These are phyloP conservation scores for Spathaspora boniae DNA, from an alignment of 805 yeast genomes.

Conservation along the genomic window DNA sequence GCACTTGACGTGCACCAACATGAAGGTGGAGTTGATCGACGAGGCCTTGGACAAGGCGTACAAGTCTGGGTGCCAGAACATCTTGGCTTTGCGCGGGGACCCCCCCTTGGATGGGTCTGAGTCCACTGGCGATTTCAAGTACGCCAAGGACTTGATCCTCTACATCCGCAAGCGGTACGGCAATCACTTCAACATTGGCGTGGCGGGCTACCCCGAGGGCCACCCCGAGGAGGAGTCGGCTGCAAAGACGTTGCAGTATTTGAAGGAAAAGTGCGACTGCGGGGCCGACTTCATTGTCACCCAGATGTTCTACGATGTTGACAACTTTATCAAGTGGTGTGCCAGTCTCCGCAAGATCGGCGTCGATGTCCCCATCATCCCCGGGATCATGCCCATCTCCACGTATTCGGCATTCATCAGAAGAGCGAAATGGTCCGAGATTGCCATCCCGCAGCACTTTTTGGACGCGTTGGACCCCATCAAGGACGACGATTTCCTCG, in stretches of 20 bases:
- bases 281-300: conserved; percentile 95
- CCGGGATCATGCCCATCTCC: conserved; percentile 99
- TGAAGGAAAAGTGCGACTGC: conserved; percentile 86
- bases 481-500: conserved; percentile 85
- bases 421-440: conserved; percentile 92
- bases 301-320: conserved; percentile 95
- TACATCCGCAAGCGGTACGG: conserved; percentile 79
- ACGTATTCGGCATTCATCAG: conserved; percentile 89
- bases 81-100: conserved; percentile 92
- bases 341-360: conserved; percentile 64
- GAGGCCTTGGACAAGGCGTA: conserved; percentile 82
- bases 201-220: conserved; percentile 97
- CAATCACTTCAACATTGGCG: conserved; percentile 88
- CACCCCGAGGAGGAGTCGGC: conserved; percentile 79
- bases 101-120: conserved; percentile 78
- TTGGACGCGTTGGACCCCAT: conserved; percentile 69
- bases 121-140: conserved; percentile 78
- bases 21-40: conserved; percentile 79
- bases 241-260: conserved; percentile 48
- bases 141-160: conserved; percentile 81
- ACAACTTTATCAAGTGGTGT: conserved; percentile 83
- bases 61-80: conserved; percentile 91
- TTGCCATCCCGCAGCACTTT: conserved; percentile 73
- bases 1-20: conserved; percentile 97
- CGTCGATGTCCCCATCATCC: conserved; percentile 81